Percentiles rank a stretch among this genome's conserved stretches.
Evolutionary conservation across 768 basidiomycete genomes (phyloP).

Genomic region (Ramaria sp.): DNA sequence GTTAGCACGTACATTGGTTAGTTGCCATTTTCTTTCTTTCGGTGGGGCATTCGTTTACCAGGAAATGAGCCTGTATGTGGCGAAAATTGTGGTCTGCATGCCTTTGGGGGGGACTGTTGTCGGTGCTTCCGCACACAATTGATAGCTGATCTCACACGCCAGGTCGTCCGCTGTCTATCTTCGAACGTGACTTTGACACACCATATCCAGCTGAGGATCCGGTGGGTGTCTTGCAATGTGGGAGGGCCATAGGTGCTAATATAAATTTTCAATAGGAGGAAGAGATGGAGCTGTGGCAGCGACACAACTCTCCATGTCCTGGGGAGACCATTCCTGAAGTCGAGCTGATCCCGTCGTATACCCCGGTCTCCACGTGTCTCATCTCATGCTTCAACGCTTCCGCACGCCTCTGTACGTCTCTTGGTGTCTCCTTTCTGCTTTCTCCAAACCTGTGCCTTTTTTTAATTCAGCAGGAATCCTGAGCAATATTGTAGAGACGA

Average conservation of each 20-base stretch:
- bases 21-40: background rate
- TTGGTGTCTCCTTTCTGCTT: background rate
- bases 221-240: constrained; percentile 24
- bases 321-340: constrained; percentile 21
- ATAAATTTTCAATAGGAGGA: constrained; percentile 34
- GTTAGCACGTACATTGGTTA: constrained; percentile 12
- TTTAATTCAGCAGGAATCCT: constrained; percentile 44
- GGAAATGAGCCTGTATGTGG: too few relatives aligned
- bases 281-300: constrained; percentile 46
- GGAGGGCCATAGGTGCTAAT: background rate
- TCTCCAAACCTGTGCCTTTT: constrained; percentile 1
- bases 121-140: background rate
- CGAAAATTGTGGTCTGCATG: too few relatives aligned
- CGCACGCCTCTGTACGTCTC: constrained; percentile 44
- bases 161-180: constrained; percentile 42
- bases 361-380: constrained; percentile 33
- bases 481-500: constrained; percentile 51
- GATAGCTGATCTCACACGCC: background rate
- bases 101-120: background rate
- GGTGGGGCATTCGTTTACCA: background rate
- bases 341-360: constrained; percentile 18
- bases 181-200: constrained; percentile 61
- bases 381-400: constrained; percentile 48
- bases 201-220: constrained; percentile 45
- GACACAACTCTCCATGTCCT: constrained; percentile 25